Evolutionary conservation across 2,329 filamentous ascomycete species (phyloP).

Genomic region (Colletotrichum aenigma): DNA sequence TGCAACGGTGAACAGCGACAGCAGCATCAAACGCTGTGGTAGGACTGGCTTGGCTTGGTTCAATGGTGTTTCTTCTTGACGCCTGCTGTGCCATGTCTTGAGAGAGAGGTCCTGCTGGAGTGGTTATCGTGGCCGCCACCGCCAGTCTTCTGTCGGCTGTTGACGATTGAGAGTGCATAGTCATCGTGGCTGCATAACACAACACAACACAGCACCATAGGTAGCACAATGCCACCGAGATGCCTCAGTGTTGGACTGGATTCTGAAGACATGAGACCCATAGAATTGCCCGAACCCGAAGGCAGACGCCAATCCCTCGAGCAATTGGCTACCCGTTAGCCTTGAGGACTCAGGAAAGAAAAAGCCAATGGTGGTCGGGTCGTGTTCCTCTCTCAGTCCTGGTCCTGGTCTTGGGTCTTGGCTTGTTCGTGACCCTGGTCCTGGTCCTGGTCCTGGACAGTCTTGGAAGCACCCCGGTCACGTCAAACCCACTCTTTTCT

Average conservation of each 20-base stretch:
- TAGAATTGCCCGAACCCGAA: background rate
- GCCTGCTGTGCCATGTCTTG: background rate
- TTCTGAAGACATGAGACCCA: background rate
- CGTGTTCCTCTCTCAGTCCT: background rate
- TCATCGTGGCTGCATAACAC: background rate
- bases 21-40: background rate
- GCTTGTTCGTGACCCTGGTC: too few species aligned
- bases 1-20: background rate
- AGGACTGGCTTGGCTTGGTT: background rate
- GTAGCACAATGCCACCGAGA: background rate
- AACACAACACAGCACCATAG: background rate
- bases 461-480: background rate
- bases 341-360: too few species aligned
- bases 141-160: background rate
- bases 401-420: too few species aligned
- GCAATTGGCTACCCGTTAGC: background rate
- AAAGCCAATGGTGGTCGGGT: background rate
- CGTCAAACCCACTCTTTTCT: constrained; percentile 11
- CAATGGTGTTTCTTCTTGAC: background rate
- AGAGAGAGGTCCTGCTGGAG: background rate
- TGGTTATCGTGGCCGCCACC: background rate
- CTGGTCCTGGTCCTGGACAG: background rate
- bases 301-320: background rate
- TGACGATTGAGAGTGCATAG: background rate
- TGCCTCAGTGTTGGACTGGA: background rate